Evolutionary conservation across 2,329 filamentous ascomycete genomes (phyloP), one percentile per base, ranked within the genome.

Genomic region (Camptophora hylomeconis): DNA sequence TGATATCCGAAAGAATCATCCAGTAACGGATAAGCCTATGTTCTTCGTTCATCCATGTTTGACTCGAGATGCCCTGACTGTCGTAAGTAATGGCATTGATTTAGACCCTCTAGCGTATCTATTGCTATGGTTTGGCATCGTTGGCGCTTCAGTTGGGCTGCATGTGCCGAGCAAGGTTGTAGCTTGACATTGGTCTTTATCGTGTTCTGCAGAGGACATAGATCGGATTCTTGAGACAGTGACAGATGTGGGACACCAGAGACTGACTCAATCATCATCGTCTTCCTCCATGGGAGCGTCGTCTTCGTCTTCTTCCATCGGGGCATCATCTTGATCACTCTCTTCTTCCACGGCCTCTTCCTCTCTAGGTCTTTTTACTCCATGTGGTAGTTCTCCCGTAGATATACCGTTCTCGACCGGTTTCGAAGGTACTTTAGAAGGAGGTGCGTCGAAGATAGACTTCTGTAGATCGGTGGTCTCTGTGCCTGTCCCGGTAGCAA

Each of bases 21-120:
- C 89, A 29, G 56, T 80, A 35, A 81, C 75, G 33, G 79, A 78
- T 30, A 55, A 75, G 34, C 82, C 84, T 21, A 71, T 74, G 27
- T 94, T 87, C 55, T 94, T 93, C 55, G 68, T 95, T 44, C 89
- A 98, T 58, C 87, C 89, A 14, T 95, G 89, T 57, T 72, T 81
- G 51, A 80, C 89, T 6, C 80, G 79, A 32, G 78, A 87, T 40
- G 80, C 80, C 29, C 80, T 95, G 68, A 62, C 63, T 42, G 62
- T 60, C 28, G 74, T 83, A 45, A 58, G 68, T 43, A 46, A 52
- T 9, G 45, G 46, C 27, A 43, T 42, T 32, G 38, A 46, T n/a
- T 40, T 61, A 24, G 54, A 44, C 11, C 53, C 61, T 5, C 51
- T 75, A 45, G 65, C 75, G 45, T 95, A 95, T 60, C 64, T 95